Conservation (phyloP, 257 asterid species). For the Oldenlandia corymbosa region DNA sequence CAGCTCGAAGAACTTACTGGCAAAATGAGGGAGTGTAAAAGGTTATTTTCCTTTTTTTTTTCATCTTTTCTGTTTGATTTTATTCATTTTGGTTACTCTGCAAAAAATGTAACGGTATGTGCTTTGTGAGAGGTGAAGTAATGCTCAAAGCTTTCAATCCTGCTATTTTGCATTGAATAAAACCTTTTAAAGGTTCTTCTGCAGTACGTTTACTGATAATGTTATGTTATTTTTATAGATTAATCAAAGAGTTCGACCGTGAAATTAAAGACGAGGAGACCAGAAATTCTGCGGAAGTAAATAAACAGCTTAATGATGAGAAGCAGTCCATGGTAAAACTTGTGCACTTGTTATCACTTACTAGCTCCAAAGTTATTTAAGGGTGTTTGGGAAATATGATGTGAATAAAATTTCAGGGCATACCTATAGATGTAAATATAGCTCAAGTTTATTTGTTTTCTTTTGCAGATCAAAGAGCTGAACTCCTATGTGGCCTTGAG, state of each 20-base stretch:
- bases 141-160: neutral
- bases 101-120: neutral
- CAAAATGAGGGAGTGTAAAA: slow-evolving; percentile 95
- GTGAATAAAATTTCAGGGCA: neutral
- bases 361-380: neutral
- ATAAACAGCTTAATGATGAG: slow-evolving; percentile 88
- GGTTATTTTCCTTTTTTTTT: slow-evolving; percentile 30
- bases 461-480: slow-evolving; percentile 89
- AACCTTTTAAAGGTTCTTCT: neutral
- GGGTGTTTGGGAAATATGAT: neutral
- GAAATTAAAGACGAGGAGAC: slow-evolving; percentile 94
- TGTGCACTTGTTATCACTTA: neutral
- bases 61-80: neutral
- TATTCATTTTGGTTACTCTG: neutral
- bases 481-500: slow-evolving; percentile 92
- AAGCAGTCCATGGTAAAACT: slow-evolving; percentile 80
- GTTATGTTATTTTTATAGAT: slow-evolving; percentile 29
- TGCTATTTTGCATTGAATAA: neutral
- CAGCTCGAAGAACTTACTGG: slow-evolving; percentile 91
- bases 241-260: slow-evolving; percentile 92
- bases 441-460: slow-evolving; percentile 7
- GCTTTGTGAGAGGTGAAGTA: neutral
- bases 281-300: slow-evolving; percentile 65
- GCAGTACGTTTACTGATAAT: neutral
- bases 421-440: neutral